A percentile compares a stretch with the other conserved stretches of the same genome.
phyloP scores from a whole-genome alignment of 768 basidiomycete species.

The Xerocomellus dryophilus region DNA sequence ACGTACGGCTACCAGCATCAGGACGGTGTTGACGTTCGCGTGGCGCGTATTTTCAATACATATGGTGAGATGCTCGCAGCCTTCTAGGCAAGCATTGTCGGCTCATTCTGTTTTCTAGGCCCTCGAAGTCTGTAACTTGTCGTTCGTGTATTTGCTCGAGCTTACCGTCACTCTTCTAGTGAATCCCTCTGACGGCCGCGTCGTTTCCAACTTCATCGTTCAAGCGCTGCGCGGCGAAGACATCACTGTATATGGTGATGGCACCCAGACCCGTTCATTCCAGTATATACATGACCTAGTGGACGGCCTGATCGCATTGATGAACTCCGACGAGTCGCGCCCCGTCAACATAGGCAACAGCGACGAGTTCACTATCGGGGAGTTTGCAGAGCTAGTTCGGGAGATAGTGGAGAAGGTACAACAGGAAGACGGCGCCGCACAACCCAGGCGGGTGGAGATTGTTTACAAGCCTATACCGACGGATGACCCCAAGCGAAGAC shows the following conservation, averaged over 20 bases:
- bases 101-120: conserved; percentile 24
- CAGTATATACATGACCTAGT: conserved; percentile 98
- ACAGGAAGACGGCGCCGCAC: conserved; percentile 66
- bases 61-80: conserved; percentile 49
- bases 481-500: conserved; percentile 92
- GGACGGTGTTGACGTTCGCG: conserved; percentile 92
- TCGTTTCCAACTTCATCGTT: conserved; percentile 98
- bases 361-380: conserved; percentile 93
- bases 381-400: conserved; percentile 90
- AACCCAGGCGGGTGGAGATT: conserved; percentile 55
- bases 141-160: conserved; percentile 9
- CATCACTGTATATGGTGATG: conserved; percentile 96
- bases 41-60: conserved; percentile 98
- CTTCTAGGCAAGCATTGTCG: neutral
- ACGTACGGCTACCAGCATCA: conserved; percentile 96
- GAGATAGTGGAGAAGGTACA: conserved; percentile 94
- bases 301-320: conserved; percentile 88
- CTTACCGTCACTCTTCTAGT: conserved; percentile 45
- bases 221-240: conserved; percentile 95
- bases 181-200: conserved; percentile 96
- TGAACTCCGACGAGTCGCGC: conserved; percentile 91
- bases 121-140: conserved; percentile 65
- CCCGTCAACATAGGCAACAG: conserved; percentile 96
- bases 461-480: conserved; percentile 79
- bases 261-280: conserved; percentile 91